These are phyloP conservation scores for Hypoxylon sp. DNA, from an alignment of 2,329 filamentous ascomycete genomes.

Conservation along the genomic window DNA sequence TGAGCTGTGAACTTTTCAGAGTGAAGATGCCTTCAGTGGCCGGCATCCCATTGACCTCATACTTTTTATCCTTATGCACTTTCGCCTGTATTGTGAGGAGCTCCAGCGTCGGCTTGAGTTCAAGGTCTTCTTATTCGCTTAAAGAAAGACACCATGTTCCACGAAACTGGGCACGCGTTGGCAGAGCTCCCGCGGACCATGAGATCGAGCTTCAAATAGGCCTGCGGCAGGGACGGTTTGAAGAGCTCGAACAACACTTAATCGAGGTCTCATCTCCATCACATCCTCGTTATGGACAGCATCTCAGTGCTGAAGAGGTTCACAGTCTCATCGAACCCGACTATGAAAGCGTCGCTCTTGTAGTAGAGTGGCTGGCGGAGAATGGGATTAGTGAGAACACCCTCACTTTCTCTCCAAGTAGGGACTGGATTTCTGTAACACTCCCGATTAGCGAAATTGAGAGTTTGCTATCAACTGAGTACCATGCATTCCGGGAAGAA, in stretches of 20 bases:
- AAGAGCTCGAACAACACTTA: slow-evolving; percentile 11
- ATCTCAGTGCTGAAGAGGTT: slow-evolving; percentile 2
- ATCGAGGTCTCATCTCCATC: slow-evolving; percentile 6
- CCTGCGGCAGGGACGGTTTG: background rate
- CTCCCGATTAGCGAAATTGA: background rate
- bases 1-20: background rate
- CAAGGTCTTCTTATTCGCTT: slow-evolving; percentile 3
- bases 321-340: background rate
- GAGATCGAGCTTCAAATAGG: slow-evolving; percentile 10
- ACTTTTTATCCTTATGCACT: background rate
- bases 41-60: background rate
- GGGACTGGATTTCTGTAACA: slow-evolving; percentile 6
- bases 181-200: slow-evolving; percentile 10
- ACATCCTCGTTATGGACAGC: slow-evolving; percentile 6
- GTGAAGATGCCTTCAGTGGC: background rate
- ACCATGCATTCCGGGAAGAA: background rate
- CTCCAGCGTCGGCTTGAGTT: background rate
- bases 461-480: slow-evolving; percentile 2
- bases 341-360: background rate
- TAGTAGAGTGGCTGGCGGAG: background rate
- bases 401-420: background rate
- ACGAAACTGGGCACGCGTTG: background rate
- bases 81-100: background rate
- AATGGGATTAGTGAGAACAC: background rate
- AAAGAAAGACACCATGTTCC: slow-evolving; percentile 13